Evolutionary conservation across 164 flowering plant species (phyloP).

Genomic region (Houttuynia cordata): DNA sequence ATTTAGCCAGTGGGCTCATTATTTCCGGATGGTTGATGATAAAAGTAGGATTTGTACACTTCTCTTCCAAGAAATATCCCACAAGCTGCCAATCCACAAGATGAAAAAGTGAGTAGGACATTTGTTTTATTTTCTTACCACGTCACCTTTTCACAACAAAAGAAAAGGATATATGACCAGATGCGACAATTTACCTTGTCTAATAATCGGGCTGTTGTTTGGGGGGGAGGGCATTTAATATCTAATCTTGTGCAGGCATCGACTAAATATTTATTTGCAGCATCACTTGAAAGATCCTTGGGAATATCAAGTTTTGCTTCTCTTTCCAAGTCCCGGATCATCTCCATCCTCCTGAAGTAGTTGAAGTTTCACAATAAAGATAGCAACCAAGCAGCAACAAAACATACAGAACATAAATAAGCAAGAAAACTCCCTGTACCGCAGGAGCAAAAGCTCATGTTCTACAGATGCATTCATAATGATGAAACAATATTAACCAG

Average conservation of each 20-base stretch:
- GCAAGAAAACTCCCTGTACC: not conserved
- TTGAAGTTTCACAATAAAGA: conserved; percentile 2
- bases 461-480: too few relatives aligned
- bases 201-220: conserved; percentile 75
- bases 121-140: not conserved
- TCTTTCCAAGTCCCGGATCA: conserved; percentile 80
- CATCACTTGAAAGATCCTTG: conserved; percentile 70
- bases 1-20: conserved; percentile 97
- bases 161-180: not conserved
- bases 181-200: conserved; percentile 47
- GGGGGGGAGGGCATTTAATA: conserved; percentile 89
- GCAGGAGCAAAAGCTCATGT: too few relatives aligned
- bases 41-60: conserved; percentile 80
- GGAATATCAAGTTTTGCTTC: conserved; percentile 68
- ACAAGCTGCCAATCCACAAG: conserved; percentile 55
- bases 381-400: not conserved
- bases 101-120: not conserved
- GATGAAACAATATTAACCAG: too few relatives aligned
- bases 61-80: conserved; percentile 90
- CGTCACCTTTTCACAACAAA: too few relatives aligned
- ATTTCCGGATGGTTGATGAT: conserved; percentile 94
- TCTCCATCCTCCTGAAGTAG: conserved; percentile 68
- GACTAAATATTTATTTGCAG: conserved; percentile 53
- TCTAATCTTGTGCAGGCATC: conserved; percentile 71
- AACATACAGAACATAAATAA: not conserved